phyloP scores from a whole-genome alignment of 176 grass and related monocot species.

The Triticum aestivum region DNA sequence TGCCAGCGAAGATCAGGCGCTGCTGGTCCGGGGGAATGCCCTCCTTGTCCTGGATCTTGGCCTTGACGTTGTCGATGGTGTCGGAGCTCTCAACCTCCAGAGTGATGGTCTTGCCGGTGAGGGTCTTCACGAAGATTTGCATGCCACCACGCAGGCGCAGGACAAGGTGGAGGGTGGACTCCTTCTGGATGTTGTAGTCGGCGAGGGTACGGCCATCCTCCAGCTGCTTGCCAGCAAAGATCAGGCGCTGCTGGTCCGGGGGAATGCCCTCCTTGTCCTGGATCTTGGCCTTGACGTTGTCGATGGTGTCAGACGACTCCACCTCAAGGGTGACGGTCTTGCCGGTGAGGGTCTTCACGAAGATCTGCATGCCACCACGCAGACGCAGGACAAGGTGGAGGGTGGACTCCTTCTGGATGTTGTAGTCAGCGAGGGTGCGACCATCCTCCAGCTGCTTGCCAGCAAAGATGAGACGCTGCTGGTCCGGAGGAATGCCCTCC shows the following conservation, averaged over 20 bases:
- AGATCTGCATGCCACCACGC: constrained; percentile 58
- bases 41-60: constrained; percentile 69
- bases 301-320: constrained; percentile 57
- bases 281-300: constrained; percentile 69
- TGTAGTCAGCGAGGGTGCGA: constrained; percentile 55
- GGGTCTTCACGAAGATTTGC: constrained; percentile 92
- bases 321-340: constrained; percentile 62
- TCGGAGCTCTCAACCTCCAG: no score
- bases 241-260: constrained; percentile 79
- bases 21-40: constrained; percentile 64
- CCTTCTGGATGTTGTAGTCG: constrained; percentile 76
- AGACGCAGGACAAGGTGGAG: constrained; percentile 58
- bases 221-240: constrained; percentile 83
- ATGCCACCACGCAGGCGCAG: constrained; percentile 31
- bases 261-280: constrained; percentile 89
- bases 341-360: constrained; percentile 64
- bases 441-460: constrained; percentile 86
- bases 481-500: constrained; percentile 68
- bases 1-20: constrained; percentile 47
- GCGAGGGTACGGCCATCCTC: constrained; percentile 52
- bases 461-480: constrained; percentile 53
- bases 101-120: constrained; percentile 93
- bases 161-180: constrained; percentile 53
- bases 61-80: constrained; percentile 64
- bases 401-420: constrained; percentile 74